phyloP scores from a whole-genome alignment of 306 rosid genomes.

The Canavalia gladiata region DNA sequence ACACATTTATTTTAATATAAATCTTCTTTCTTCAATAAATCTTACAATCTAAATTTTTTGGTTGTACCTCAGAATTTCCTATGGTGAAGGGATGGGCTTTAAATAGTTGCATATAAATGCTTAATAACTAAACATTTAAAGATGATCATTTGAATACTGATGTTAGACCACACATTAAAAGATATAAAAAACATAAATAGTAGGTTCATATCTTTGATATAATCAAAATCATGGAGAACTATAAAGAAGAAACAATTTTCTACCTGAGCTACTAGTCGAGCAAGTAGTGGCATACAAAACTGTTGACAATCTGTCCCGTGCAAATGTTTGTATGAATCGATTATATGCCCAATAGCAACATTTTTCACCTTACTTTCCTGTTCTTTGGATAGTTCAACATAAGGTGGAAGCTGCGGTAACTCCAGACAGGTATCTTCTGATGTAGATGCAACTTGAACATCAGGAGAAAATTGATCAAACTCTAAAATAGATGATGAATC shows the following conservation, averaged over 20 bases:
- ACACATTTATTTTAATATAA: slow-evolving; percentile 6
- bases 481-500: slow-evolving; percentile 67
- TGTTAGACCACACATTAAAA: slow-evolving; percentile 32
- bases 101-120: slow-evolving; percentile 27
- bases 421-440: slow-evolving; percentile 86
- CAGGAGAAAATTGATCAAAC: slow-evolving; percentile 70
- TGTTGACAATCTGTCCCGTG: slow-evolving; percentile 71
- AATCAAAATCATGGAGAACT: slow-evolving; percentile 19
- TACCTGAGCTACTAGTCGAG: slow-evolving; percentile 97
- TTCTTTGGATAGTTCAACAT: slow-evolving; percentile 76
- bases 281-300: slow-evolving; percentile 83
- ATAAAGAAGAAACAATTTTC: slow-evolving; percentile 29
- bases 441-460: slow-evolving; percentile 61
- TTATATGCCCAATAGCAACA: slow-evolving; percentile 76
- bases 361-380: slow-evolving; percentile 70
- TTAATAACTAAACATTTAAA: slow-evolving; percentile 35
- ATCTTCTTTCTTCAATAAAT: slow-evolving; percentile 24
- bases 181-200: neutral
- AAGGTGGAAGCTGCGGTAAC: slow-evolving; percentile 81
- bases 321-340: slow-evolving; percentile 73
- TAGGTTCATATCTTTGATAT: slow-evolving; percentile 14
- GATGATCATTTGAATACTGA: slow-evolving; percentile 22
- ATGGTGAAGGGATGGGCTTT: slow-evolving; percentile 3
- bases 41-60: slow-evolving; percentile 11
- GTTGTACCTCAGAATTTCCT: slow-evolving; percentile 20